Conservation (phyloP, 2,329 filamentous ascomycete genomes). For the Aspergillus udagawae region DNA sequence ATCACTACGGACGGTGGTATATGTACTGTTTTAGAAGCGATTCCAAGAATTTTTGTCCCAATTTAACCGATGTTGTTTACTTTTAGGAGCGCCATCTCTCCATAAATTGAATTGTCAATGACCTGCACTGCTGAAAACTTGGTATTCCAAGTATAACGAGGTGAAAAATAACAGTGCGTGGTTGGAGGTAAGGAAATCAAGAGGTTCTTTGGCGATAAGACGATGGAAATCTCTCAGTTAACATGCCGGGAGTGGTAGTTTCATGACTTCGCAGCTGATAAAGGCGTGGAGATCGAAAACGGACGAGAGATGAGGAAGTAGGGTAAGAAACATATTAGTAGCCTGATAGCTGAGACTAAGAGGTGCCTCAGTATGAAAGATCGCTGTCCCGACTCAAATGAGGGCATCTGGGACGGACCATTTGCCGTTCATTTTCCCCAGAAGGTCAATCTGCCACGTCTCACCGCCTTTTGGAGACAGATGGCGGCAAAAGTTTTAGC, state of each 20-base stretch:
- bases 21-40: not conserved
- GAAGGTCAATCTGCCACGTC: not conserved
- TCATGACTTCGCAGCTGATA: too few relatives aligned
- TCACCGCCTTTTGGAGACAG: not conserved
- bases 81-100: not conserved
- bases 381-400: not conserved
- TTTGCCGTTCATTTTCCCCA: not conserved
- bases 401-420: not conserved
- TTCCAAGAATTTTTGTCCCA: not conserved
- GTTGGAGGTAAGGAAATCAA: not conserved
- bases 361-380: not conserved
- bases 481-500: not conserved
- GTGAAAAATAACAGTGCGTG: not conserved
- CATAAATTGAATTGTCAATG: not conserved
- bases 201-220: not conserved
- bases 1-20: slow-evolving; percentile 2
- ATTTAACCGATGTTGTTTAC: not conserved
- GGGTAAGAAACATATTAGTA: not conserved
- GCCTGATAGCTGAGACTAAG: not conserved
- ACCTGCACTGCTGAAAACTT: not conserved
- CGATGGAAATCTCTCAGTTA: not conserved
- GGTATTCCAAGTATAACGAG: not conserved
- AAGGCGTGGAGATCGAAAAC: not conserved
- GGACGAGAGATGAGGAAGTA: not conserved
- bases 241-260: too few relatives aligned